A percentile compares a stretch with the other conserved stretches of the same genome.
These are phyloP conservation scores for Endothia cerciana DNA, from an alignment of 2,329 filamentous ascomycete genomes.

Conservation along the genomic window DNA sequence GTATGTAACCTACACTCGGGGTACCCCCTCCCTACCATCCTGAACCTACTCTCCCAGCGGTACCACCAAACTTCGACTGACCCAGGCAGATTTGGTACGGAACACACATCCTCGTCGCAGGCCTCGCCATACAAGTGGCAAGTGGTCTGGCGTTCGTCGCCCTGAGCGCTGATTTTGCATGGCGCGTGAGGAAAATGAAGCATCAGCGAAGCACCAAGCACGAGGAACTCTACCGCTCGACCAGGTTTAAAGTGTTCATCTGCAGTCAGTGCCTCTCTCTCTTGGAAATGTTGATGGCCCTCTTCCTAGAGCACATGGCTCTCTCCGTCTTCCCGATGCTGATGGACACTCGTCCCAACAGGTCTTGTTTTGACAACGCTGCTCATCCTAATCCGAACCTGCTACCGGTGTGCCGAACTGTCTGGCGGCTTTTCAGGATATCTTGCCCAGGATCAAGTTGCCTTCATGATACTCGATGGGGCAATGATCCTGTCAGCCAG, in stretches of 20 bases:
- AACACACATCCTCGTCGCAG: constrained; percentile 46
- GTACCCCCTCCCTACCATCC: neutral
- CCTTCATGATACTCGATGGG: constrained; percentile 50
- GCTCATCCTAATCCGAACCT: constrained; percentile 54
- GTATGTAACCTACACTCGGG: neutral
- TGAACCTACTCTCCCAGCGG: constrained; percentile 7
- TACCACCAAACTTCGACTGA: constrained; percentile 33
- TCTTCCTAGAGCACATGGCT: no score
- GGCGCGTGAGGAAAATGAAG: constrained; percentile 6
- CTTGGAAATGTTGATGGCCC: no score
- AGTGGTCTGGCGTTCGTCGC: constrained; percentile 44
- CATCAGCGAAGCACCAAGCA: constrained; percentile 2
- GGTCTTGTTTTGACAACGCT: constrained; percentile 40
- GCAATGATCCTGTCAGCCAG: constrained; percentile 49
- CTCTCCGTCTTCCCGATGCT: neutral
- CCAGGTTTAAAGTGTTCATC: neutral
- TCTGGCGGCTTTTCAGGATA: constrained; percentile 54
- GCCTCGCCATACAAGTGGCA: constrained; percentile 49
- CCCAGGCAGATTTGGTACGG: constrained; percentile 34
- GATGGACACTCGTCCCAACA: constrained; percentile 13
- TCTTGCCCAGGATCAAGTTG: constrained; percentile 47
- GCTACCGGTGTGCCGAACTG: constrained; percentile 60
- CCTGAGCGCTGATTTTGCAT: constrained; percentile 4
- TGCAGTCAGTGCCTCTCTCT: neutral
- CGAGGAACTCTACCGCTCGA: constrained; percentile 9